phyloP scores from a whole-genome alignment of 2,329 filamentous ascomycete genomes.

The Botrytis fabae region DNA sequence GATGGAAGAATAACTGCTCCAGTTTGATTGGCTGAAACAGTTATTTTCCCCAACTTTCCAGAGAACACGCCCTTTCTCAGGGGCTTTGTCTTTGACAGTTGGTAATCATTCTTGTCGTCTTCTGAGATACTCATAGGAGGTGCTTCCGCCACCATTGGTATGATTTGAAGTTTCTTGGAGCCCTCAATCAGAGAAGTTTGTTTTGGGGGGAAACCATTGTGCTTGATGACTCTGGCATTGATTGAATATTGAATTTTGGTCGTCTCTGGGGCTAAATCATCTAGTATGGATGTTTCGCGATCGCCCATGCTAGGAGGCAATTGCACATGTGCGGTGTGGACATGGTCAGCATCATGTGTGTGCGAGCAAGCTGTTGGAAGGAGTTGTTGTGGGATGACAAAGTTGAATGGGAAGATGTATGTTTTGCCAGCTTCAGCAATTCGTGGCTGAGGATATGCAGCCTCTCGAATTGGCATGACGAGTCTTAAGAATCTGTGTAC shows the following conservation, averaged over 20 bases:
- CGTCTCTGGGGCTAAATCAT: slow-evolving; percentile 40
- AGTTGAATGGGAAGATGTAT: slow-evolving; percentile 40
- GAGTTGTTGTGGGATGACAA: slow-evolving; percentile 40
- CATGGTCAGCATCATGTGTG: slow-evolving; percentile 30
- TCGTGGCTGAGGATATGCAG: slow-evolving; percentile 36
- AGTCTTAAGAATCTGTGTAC: slow-evolving; percentile 40
- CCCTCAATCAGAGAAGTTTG: slow-evolving; percentile 33
- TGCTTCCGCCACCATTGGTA: slow-evolving; percentile 36
- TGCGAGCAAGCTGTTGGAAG: slow-evolving; percentile 39
- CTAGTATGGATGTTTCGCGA: slow-evolving; percentile 27
- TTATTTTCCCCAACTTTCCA: slow-evolving; percentile 40
- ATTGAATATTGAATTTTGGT: slow-evolving; percentile 37
- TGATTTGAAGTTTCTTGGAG: slow-evolving; percentile 34
- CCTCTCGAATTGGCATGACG: slow-evolving; percentile 39
- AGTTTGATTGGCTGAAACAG: slow-evolving; percentile 38
- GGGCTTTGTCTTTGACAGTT: slow-evolving; percentile 36
- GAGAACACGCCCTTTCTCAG: slow-evolving; percentile 41
- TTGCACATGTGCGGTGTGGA: slow-evolving; percentile 39
- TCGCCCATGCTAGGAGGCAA: slow-evolving; percentile 40
- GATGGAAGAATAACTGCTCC: slow-evolving; percentile 36
- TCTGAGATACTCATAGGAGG: slow-evolving; percentile 37
- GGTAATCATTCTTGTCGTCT: slow-evolving; percentile 32
- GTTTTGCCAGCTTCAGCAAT: slow-evolving; percentile 38
- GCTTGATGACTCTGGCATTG: slow-evolving; percentile 36
- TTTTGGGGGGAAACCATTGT: slow-evolving; percentile 30